Evolutionary conservation across 1,284 basidiomycete species (phyloP), one percentile per base, ranked within the genome.

Genomic region (Puccinia polysora): DNA sequence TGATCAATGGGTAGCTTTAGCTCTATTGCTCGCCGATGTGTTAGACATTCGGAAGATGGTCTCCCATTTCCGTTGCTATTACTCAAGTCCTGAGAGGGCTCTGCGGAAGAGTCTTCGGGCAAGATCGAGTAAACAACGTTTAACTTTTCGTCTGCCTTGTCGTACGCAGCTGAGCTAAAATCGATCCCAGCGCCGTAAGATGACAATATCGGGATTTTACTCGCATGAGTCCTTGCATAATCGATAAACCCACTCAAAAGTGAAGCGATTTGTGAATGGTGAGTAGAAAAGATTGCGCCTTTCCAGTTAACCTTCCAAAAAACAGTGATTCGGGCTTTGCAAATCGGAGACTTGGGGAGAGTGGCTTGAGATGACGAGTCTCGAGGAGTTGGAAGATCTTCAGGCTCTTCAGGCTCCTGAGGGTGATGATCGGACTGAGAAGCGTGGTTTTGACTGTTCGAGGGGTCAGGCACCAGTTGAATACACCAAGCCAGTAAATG

Each of bases 221-320:
- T 82, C 20, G 89, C 88, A 34, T 87, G 87, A 63, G 86, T 87
- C 52, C 87, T 83, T 0, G 91, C 88, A 28, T 86, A 86, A 79
- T 89, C 88, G 77, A 89, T 84, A 58, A 97, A 82, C 18, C 89
- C 88, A 2, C 90, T 81, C 36, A 90, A 84, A 84, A 95, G 88
- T 1, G 89, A 87, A 4, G 81, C 80, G 23, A 83, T 79, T 23
- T 80, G 74, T 81, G 83, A 36, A 87, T 76, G 64, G 82, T 83
- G 49, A 83, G 81, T 8, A 83, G 82, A 0, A 86, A 91, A 85
- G 50, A 86, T 88, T 14, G 91, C 81, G 0, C 91, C 86, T 74
- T 89, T 88, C n/a, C 97, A 85, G 80, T 96, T 89, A 82, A 97
- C 95, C 76, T 93, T 90, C 90, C 91, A 97, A 79, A 95, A 95